These are phyloP conservation scores for Hemileccinum rubropunctum DNA, from an alignment of 768 basidiomycete genomes.

Conservation along the genomic window DNA sequence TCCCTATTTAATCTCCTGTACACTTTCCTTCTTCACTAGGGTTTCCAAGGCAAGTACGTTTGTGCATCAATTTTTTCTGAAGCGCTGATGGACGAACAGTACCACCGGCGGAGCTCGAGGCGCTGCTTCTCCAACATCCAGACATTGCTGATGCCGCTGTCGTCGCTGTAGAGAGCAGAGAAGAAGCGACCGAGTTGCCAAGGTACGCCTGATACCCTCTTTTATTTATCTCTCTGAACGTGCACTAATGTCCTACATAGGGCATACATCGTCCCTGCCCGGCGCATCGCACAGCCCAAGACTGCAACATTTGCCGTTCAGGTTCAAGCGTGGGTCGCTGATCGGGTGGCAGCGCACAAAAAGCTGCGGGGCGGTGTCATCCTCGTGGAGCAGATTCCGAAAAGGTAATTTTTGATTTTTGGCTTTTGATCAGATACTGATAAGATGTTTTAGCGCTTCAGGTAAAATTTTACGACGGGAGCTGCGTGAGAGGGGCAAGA, in stretches of 20 bases:
- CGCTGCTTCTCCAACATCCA: conserved; percentile 69
- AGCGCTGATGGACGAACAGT: conserved; percentile 40
- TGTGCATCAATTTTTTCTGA: background rate
- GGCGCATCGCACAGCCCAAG: conserved; percentile 18
- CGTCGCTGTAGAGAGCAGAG: conserved; percentile 64
- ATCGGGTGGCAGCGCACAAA: conserved; percentile 75
- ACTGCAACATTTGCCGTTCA: conserved; percentile 38
- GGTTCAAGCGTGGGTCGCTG: conserved; percentile 65
- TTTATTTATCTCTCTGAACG: background rate
- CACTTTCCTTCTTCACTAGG: conserved; percentile 36
- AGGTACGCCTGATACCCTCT: conserved; percentile 36
- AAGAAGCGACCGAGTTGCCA: conserved; percentile 80
- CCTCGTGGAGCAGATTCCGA: conserved; percentile 45
- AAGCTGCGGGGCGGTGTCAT: conserved; percentile 72
- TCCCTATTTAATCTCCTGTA: background rate
- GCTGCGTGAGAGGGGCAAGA: conserved; percentile 64
- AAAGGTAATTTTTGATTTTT: conserved; percentile 20
- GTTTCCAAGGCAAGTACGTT: conserved; percentile 61
- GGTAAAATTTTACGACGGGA: conserved; percentile 87
- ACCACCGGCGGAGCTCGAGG: conserved; percentile 84
- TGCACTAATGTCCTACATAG: conserved; percentile 27
- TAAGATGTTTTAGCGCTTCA: conserved; percentile 50
- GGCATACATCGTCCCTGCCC: conserved; percentile 51
- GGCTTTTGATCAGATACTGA: background rate
- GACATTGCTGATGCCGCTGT: conserved; percentile 79